These are phyloP conservation scores for Nicotiana obtusifolia DNA, from an alignment of 257 asterid species.

Conservation along the genomic window DNA sequence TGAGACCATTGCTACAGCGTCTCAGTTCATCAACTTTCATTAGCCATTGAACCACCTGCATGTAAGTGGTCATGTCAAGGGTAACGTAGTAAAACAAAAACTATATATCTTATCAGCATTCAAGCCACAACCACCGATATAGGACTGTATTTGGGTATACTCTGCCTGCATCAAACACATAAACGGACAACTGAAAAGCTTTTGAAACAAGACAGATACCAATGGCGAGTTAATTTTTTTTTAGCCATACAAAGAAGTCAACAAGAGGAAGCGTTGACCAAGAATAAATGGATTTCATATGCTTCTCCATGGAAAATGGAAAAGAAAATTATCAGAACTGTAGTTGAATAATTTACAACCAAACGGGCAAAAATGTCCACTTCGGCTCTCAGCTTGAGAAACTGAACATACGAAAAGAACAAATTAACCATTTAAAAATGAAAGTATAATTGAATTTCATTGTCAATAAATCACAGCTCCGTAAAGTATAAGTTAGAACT, in stretches of 20 bases:
- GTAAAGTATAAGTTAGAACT: constrained; percentile 24
- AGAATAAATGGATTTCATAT: not conserved
- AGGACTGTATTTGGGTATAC: not conserved
- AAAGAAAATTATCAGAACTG: constrained; percentile 1
- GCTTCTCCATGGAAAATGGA: constrained; percentile 5
- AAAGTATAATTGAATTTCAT: constrained; percentile 16
- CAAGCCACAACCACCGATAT: not conserved
- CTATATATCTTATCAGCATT: not conserved
- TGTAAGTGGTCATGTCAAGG: not conserved
- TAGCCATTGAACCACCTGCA: not conserved
- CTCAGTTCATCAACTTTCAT: constrained; percentile 7
- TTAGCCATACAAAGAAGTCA: not conserved
- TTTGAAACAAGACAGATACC: not conserved
- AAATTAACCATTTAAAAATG: constrained; percentile 18
- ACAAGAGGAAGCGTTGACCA: not conserved
- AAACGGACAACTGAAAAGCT: not conserved
- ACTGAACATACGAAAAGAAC: constrained; percentile 15
- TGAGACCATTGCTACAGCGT: not conserved
- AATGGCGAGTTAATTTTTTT: not conserved
- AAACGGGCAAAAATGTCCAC: constrained; percentile 8
- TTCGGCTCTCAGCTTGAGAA: constrained; percentile 6
- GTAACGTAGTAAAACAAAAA: not conserved
- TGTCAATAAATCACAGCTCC: constrained; percentile 25
- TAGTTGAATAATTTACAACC: constrained; percentile 22
- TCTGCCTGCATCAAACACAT: not conserved